Base-by-base conservation (phyloP, 2,329 filamentous ascomycete species). In the Colletotrichum sp. region DNA sequence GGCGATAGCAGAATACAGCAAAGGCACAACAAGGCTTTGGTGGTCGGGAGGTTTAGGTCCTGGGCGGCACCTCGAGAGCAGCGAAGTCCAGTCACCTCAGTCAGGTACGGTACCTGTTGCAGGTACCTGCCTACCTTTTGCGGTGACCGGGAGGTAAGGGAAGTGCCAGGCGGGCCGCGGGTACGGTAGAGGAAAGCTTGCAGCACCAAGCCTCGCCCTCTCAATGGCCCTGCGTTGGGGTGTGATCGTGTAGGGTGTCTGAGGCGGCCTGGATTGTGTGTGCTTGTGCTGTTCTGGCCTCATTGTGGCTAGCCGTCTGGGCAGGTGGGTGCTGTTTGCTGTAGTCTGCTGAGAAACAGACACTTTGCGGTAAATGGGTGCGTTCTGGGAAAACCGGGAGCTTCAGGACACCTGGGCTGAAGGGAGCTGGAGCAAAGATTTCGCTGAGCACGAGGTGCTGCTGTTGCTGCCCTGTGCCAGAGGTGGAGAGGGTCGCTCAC, bases 1-100 rank as follows among this genome's bases (percentile, higher is more conserved):
- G 24, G 26, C 66, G 65, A 66, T 77, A 77, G 71, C 24, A 67
- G 18, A 63, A 52, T 77, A 77, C 75, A 36, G 44, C 18, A 36
- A 62, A 71, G 36, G 28, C 36, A 77, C 75, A 71, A 34, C 24
- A 10, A 39, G 34, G 57, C 63, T 55, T 44, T 8, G 63, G 55
- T 16, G 18, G 69, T 21, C 63, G 16, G 70, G 63, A 32, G 18
- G 69, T 28, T 39, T 24, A 60, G 64, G 73, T 65, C 57, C 70
- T 60, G 7, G 64, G 44, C 64, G 57, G 70, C 73, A 55, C 52
- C 24, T 59, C 26, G 52, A 60, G 16, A 62, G 21, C 32, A 44
- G 18, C 8, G 72, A 75, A 55, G 26, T 15, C 24, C n/a, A 59
- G 52, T 52, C 49, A 59, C 39, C 39, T 34, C 21, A 59, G 49